Evolutionary conservation across 192 early-diverging fungal genomes (phyloP).

Genomic region (Obelidium mucronatum): DNA sequence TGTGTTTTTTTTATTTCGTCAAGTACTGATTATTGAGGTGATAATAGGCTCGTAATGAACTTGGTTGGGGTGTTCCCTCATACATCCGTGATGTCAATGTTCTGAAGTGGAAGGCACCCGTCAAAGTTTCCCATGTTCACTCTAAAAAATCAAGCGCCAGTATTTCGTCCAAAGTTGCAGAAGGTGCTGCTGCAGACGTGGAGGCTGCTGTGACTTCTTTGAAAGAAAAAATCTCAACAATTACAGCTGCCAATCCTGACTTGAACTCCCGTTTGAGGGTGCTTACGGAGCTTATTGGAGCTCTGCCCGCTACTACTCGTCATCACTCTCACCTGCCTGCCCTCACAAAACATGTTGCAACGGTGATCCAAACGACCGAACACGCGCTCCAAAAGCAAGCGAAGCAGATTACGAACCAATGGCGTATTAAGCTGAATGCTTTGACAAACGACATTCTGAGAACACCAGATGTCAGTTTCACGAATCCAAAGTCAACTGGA

Average conservation of each 20-base stretch:
- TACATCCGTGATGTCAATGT: conserved; percentile 8
- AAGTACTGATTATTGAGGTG: background rate
- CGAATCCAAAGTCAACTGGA: too few species aligned
- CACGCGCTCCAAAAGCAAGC: background rate
- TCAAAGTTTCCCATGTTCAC: background rate
- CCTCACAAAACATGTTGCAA: conserved; percentile 12
- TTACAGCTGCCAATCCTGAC: conserved; percentile 6
- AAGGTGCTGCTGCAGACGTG: background rate
- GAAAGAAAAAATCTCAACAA: background rate
- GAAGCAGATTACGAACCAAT: conserved; percentile 12
- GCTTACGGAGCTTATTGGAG: conserved; percentile 9
- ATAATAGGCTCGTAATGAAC: conserved; percentile 25
- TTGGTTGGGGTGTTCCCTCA: conserved; percentile 25
- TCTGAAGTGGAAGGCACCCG: conserved; percentile 8
- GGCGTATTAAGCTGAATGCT: conserved; percentile 11
- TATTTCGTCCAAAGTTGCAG: background rate
- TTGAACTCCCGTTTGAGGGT: background rate
- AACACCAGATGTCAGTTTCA: conserved; percentile 25
- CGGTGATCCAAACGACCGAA: conserved; percentile 23
- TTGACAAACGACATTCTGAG: conserved; percentile 12
- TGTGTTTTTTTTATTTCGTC: background rate
- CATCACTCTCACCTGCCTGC: conserved; percentile 25
- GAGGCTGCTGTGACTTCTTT: conserved; percentile 4
- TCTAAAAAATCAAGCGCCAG: background rate
- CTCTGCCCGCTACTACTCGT: conserved; percentile 14